A percentile compares a stretch with the other conserved stretches of the same genome.
phyloP scores from a whole-genome alignment of 495 filamentous ascomycete genomes.

The Lasiosphaeriaceae sp. region DNA sequence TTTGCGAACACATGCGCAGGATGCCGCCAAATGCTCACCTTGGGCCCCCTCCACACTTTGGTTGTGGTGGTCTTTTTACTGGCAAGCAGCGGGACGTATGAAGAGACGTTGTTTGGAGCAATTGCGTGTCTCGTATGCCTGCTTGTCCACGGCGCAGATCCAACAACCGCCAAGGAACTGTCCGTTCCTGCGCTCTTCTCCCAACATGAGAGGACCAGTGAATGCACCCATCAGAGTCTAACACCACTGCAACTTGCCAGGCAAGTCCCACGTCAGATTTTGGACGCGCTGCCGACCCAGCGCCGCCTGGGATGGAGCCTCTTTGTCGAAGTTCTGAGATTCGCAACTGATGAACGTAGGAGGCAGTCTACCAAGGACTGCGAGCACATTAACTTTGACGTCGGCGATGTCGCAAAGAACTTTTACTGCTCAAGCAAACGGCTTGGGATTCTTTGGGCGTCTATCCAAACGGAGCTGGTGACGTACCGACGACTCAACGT shows the following conservation, averaged over 20 bases:
- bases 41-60: background rate
- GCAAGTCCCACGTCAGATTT: background rate
- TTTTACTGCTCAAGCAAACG: background rate
- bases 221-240: background rate
- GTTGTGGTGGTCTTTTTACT: background rate
- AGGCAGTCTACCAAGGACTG: background rate
- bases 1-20: background rate
- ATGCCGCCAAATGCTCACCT: background rate
- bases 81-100: background rate
- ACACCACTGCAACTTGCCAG: background rate
- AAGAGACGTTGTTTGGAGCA: background rate
- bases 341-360: background rate
- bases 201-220: background rate
- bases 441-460: background rate
- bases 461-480: background rate
- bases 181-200: background rate
- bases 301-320: background rate
- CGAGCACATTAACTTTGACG: background rate
- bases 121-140: background rate
- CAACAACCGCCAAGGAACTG: background rate
- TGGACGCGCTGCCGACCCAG: background rate
- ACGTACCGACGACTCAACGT: background rate
- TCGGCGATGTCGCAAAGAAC: background rate
- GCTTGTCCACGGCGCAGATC: background rate
- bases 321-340: background rate